A percentile compares a stretch with the other conserved stretches of the same genome.
phyloP scores from a whole-genome alignment of 202 grass and related monocot genomes.

The Zizania palustris region DNA sequence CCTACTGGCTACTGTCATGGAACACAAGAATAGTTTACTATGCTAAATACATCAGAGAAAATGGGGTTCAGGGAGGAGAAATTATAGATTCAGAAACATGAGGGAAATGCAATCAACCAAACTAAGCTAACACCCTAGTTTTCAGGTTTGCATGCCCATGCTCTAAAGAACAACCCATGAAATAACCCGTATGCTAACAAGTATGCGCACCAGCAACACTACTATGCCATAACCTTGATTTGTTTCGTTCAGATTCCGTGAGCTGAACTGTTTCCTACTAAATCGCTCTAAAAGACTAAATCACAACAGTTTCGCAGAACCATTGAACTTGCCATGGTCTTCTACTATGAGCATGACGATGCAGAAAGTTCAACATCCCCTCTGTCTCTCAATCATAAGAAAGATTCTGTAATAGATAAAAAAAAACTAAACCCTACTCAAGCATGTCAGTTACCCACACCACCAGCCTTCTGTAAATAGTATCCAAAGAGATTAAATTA shows the following conservation, averaged over 20 bases:
- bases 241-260: neutral
- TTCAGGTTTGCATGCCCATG: neutral
- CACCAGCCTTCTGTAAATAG: slow-evolving; percentile 38
- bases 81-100: neutral
- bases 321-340: neutral
- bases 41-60: neutral
- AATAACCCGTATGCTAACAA: slow-evolving; percentile 23
- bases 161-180: slow-evolving; percentile 30
- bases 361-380: neutral
- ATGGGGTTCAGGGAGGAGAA: neutral
- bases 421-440: slow-evolving; percentile 39
- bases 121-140: neutral
- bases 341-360: neutral
- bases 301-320: neutral
- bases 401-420: slow-evolving; percentile 27
- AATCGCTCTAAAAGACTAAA: neutral
- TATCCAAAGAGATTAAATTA: slow-evolving; percentile 29
- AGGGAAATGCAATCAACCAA: neutral
- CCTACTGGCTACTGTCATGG: neutral
- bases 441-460: slow-evolving; percentile 12
- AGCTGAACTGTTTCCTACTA: slow-evolving; percentile 8
- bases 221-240: neutral
- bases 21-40: neutral
- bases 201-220: neutral
- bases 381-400: slow-evolving; percentile 17